Base-by-base conservation (phyloP, 2,329 filamentous ascomycete species). In the Fusarium sp. region DNA sequence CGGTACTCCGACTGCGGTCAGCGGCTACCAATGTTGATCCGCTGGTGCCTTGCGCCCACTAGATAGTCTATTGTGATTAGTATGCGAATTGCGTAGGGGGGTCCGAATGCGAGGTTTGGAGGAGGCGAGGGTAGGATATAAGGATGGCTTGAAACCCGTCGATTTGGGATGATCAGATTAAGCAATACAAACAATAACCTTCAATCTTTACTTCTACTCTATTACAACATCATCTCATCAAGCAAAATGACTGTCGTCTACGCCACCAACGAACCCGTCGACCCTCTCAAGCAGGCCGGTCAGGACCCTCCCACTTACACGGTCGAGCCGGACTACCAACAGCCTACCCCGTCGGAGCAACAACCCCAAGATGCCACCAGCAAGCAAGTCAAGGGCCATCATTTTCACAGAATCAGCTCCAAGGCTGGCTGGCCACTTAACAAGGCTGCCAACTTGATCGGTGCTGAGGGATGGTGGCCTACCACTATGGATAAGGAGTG, bases 401-500 rank as follows among this genome's bases (percentile, higher is more conserved):
- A 90, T 69, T 92, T 93, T 79, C 91, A 93, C 83, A 90, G 89
- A 78, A 85, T 88, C 67, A 87, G 90, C 66, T 91, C 93, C 82
- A 92, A 91, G 77, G 85, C 92, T 31, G 91, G 90, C 11, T 86
- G 87, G 16, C 91, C 92, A 6, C 87, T 93, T 67, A 94, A 94
- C 80, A 89, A 87, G 66, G 83, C 93, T 20, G 91, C 90, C 61
- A 92, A 93, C 81, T 89, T 89, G 73, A 82, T 94, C 47, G 92
- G 92, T 69, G 89, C 90, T 29, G 93, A 94, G 80, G 91, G 92
- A 14, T 94, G 93, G 80, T 94, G 92, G 93, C 93, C 93, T 4
- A 93, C 91, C 31, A 90, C 89, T 6, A 84, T 94, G 76, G 92
- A 94, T 77, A 91, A 92, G 79, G 93, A 94, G 83, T 91, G 90